Base-by-base conservation (phyloP, 352 stramenopile species). In the Phytophthora pseudosyringae region DNA sequence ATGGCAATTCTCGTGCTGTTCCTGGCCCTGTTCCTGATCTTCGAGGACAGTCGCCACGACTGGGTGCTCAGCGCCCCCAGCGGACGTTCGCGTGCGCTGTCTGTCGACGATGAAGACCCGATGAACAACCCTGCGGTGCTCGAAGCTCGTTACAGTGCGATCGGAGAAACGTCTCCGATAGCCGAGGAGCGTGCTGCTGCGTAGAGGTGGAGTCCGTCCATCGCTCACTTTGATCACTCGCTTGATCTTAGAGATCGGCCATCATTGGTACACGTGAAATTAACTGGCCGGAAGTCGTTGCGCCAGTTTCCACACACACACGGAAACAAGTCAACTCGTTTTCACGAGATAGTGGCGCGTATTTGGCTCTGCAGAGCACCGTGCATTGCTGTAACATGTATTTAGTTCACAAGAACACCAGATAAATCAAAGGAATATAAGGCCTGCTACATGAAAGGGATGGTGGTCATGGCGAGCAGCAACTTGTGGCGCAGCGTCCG, bases 1-100 rank as follows among this genome's bases (percentile, higher is more conserved):
- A 85, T 95, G 82, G 79, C 88, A 13, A 55, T 85, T 29, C 40
- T 90, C 2, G 79, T 85, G 39, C 78, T 95, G 35, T 59, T 89
- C n/a, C 59, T 96, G 16, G 86, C 79, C 49, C 28, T 97, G 39
- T 50, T 88, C 43, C 64, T 96, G 5, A 59, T 93, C 28, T 70
- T 78, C 18, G 75, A 93, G 45, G 86, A 94, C 69, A 78, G 80
- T 41, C 69, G 71, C 10, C 78, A 75, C 36, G 74, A 74, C 7
- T 85, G 82, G 63, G 36, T 89, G 45, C 73, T 91, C 3, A 91
- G 77, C n/a, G 78, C 67, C 1, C 76, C 85, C 6, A 90, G 62
- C 43, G 64, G 63, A 21, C 78, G 78, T 8, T 82, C 79, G 0
- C 78, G 82, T 36, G 71, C 81, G 28, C 62, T 90, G 8, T 90